Base-by-base conservation (phyloP, 2,329 filamentous ascomycete species). In the Beauveria bassiana region DNA sequence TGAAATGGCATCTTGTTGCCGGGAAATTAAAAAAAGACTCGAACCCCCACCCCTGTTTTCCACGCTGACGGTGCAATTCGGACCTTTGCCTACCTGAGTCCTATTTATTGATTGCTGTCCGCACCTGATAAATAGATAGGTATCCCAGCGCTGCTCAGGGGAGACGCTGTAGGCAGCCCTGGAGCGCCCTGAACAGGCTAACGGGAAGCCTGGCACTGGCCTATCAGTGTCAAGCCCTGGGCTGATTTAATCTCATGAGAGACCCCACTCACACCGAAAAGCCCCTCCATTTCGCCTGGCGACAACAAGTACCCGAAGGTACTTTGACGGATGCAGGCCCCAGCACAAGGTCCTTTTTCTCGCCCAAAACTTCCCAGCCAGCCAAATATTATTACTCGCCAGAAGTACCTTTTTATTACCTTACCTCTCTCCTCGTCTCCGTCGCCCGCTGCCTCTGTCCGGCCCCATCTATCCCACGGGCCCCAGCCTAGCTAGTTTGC, bases 211-310 rank as follows among this genome's bases (percentile, higher is more conserved):
- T 12, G 46, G 20, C 24, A 10, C 28, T 26, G 6, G 34, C 62
- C 66, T 75, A 76, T 66, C 70, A 63, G 52, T 54, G 40, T 45
- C 53, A 65, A 71, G 69, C 67, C 63, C 65, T 62, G 63, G 65
- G 67, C 68, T 72, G 72, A 71, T 68, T 68, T 78, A 77, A 79
- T 78, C 75, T 78, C 73, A 70, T 70, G 64, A 66, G 63, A 62
- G 69, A 73, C 73, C 69, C 71, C 74, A 77, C 73, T 70, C 76
- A 77, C 71, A 75, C 75, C 70, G 68, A 58, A 60, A 38, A 63
- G 28, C 45, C 51, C 51, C 60, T 54, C 55, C 51, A 47, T 26
- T 53, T 51, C 56, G 20, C 55, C 40, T 24, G 55, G 38, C 45
- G 20, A 46, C 52, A 53, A 58, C 56, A 53, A 53, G 47, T 62